Evolutionary conservation across 1,139 yeast species (phyloP).

Genomic region (Taphrina wiesneri): DNA sequence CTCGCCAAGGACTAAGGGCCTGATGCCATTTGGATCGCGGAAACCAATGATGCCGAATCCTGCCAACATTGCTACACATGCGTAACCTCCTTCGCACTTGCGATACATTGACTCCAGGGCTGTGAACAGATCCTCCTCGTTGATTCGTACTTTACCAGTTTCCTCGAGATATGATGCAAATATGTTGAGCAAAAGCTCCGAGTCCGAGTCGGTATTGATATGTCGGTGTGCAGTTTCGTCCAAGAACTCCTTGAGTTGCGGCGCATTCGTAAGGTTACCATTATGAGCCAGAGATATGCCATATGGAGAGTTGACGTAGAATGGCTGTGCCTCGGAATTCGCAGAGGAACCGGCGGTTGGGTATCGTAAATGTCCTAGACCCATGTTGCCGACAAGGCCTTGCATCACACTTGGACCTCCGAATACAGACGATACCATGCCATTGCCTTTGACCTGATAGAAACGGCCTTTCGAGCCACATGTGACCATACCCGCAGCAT

Average conservation of each 20-base stretch:
- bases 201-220: constrained; percentile 93
- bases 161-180: constrained; percentile 91
- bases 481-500: constrained; percentile 98
- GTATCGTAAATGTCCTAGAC: constrained; percentile 88
- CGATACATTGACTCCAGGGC: constrained; percentile 82
- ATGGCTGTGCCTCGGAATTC: constrained; percentile 97
- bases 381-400: constrained; percentile 89
- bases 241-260: constrained; percentile 70
- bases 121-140: constrained; percentile 80
- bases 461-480: constrained; percentile 92
- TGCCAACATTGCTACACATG: constrained; percentile 91
- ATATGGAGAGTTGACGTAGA: constrained; percentile 94
- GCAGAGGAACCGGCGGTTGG: constrained; percentile 99
- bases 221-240: constrained; percentile 96
- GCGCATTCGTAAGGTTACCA: constrained; percentile 90
- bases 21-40: constrained; percentile 94
- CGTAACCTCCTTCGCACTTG: constrained; percentile 89
- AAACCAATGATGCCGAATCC: constrained; percentile 95
- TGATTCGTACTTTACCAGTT: constrained; percentile 89
- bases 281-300: constrained; percentile 89
- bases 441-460: constrained; percentile 97
- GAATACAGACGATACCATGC: constrained; percentile 98
- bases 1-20: constrained; percentile 86
- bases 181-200: constrained; percentile 81
- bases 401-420: constrained; percentile 69